Base-by-base conservation (phyloP, 441 rosid species). In the Mallotus japonicus region DNA sequence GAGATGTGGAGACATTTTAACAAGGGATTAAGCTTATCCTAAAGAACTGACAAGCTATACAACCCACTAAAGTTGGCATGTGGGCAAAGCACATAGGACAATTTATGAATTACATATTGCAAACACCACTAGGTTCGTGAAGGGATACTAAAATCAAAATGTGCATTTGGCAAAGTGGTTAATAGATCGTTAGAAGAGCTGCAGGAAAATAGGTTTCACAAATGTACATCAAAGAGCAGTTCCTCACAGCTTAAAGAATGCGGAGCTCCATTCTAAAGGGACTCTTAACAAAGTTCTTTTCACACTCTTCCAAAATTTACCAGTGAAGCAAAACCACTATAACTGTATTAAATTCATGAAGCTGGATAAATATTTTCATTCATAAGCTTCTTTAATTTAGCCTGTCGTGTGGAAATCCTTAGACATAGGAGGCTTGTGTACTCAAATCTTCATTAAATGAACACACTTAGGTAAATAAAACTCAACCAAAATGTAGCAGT, bases 241-340 rank as follows among this genome's bases (percentile, higher is more conserved):
- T 64, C 22, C 24, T 42, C 4, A 14, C 8, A 37, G 6, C 64
- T 44, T 47, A 44, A 59, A 59, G 42, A 16, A 44, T 34, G 56
- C 9, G 15, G 32, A 60, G 46, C 17, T 46, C 20, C 57, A 70
- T 15, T 16, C n/a, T 22, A 16, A 11, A 13, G 53, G 44, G 49
- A 69, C 50, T 40, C 59, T 51, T 24, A 46, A 4, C 19, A 28
- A 4, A 17, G 17, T 24, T 22, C 15, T 44, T 28, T 19, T 44
- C 67, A 44, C 14, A 56, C 62, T 14, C 8, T 22, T 70, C 57
- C 65, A 59, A 58, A 58, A 42, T 20, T 65, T 49, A 47, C 16
- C 47, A 5, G 17, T 65, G 55, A 65, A 47, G 32, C 49, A 42
- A 65, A 47, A 9, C 24, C 55, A 65, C 56, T 65, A 65, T n/a